Conservation (phyloP, 139 green algal species). For the Chlorella vulgaris region DNA sequence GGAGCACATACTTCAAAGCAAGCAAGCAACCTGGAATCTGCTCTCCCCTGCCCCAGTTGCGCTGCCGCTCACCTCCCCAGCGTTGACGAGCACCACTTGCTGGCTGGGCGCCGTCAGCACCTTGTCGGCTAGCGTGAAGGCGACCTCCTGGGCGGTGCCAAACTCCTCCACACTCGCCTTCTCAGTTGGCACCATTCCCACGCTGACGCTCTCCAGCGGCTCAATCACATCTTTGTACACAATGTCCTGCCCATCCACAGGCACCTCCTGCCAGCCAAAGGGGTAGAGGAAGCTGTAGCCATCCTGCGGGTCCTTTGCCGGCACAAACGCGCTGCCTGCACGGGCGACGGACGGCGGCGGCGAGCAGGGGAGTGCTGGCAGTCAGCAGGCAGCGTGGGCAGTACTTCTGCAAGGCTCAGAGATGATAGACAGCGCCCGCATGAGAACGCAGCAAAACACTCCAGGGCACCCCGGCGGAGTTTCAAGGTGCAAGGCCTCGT, state of each 20-base stretch:
- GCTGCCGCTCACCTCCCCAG: conserved; percentile 58
- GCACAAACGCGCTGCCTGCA: conserved; percentile 77
- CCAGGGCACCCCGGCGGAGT: no score
- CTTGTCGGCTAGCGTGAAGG: conserved; percentile 41
- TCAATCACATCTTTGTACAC: conserved; percentile 99
- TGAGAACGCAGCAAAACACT: no score
- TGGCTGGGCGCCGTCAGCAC: conserved; percentile 76
- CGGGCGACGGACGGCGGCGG: conserved; percentile 20
- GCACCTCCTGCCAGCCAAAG: conserved; percentile 92
- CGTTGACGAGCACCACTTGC: conserved; percentile 75
- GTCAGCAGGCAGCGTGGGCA: no score
- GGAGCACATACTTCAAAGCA: no score
- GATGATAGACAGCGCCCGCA: no score
- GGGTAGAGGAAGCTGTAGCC: conserved; percentile 96
- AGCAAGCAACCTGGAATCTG: no score
- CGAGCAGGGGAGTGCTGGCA: background rate
- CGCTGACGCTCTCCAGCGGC: conserved; percentile 92
- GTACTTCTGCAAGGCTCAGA: no score
- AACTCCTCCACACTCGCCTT: conserved; percentile 88
- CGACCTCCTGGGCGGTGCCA: conserved; percentile 63
- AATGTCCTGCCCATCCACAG: conserved; percentile 85
- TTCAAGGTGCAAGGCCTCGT: no score
- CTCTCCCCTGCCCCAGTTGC: background rate
- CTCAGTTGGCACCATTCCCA: conserved; percentile 78
- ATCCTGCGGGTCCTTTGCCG: conserved; percentile 85